phyloP scores from a whole-genome alignment of 1,284 basidiomycete genomes.

The Malassezia yamatoensis region DNA sequence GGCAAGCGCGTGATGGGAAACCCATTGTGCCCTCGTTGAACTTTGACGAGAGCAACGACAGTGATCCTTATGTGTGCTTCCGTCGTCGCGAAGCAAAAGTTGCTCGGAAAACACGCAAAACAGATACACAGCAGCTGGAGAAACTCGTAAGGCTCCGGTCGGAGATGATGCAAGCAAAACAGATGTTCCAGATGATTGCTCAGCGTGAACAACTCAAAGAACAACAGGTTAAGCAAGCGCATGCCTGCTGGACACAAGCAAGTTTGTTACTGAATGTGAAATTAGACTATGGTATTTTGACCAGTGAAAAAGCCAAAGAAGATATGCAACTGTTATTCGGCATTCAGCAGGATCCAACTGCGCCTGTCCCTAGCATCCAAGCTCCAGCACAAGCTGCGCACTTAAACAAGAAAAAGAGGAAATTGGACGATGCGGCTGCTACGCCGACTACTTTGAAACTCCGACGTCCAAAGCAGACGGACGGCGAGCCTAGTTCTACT shows the following conservation, averaged over 20 bases:
- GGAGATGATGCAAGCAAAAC: conserved; percentile 36
- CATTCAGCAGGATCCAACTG: conserved; percentile 26
- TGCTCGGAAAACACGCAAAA: conserved; percentile 73
- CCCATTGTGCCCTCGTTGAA: conserved; percentile 36
- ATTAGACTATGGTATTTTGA: conserved; percentile 34
- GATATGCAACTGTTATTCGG: conserved; percentile 42
- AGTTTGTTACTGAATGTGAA: conserved; percentile 38
- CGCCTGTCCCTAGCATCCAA: not conserved
- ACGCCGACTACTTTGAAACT: conserved; percentile 25
- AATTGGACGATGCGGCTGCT: conserved; percentile 27
- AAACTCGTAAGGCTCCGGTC: conserved; percentile 42
- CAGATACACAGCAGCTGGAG: conserved; percentile 43
- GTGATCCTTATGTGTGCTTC: conserved; percentile 97
- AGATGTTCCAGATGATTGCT: conserved; percentile 31
- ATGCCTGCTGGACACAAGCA: conserved; percentile 33
- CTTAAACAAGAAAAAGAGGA: conserved; percentile 39
- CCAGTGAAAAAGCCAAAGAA: conserved; percentile 30
- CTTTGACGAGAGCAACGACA: conserved; percentile 79
- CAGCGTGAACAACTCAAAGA: conserved; percentile 42
- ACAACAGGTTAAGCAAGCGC: conserved; percentile 25
- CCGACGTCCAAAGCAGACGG: conserved; percentile 27
- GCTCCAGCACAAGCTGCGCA: conserved; percentile 16
- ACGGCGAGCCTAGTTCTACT: conserved; percentile 15
- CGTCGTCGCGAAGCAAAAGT: conserved; percentile 87
- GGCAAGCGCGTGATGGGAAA: conserved; percentile 39